Conservation (phyloP, 495 filamentous ascomycete genomes). For the Aspergillus taichungensis region DNA sequence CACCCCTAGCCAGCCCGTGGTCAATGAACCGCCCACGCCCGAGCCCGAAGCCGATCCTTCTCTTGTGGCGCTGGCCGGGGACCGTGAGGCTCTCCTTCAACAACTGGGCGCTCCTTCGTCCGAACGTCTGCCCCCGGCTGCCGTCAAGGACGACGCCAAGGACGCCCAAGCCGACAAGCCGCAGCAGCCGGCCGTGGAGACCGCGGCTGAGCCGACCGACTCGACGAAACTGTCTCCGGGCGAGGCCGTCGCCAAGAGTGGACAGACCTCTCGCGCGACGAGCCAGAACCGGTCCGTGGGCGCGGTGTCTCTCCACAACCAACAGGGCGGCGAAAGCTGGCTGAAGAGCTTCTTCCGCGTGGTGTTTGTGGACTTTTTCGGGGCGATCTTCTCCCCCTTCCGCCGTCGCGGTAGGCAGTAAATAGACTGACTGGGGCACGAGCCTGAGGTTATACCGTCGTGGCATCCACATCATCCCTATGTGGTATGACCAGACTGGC, state of each 20-base stretch:
- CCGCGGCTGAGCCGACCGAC: slow-evolving; percentile 10
- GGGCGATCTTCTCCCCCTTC: slow-evolving; percentile 32
- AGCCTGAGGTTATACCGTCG: neutral
- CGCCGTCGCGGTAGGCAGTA: slow-evolving; percentile 31
- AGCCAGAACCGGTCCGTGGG: slow-evolving; percentile 40
- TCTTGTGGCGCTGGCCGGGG: slow-evolving; percentile 30
- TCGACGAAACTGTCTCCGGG: slow-evolving; percentile 9
- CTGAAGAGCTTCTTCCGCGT: slow-evolving; percentile 36
- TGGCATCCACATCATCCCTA: slow-evolving; percentile 17
- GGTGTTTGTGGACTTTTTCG: slow-evolving; percentile 35
- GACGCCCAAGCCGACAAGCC: slow-evolving; percentile 5
- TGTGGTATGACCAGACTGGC: too few relatives aligned
- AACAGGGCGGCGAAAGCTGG: slow-evolving; percentile 32
- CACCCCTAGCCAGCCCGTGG: slow-evolving; percentile 6
- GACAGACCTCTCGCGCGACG: slow-evolving; percentile 29
- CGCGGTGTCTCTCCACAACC: slow-evolving; percentile 33
- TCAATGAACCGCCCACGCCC: slow-evolving; percentile 7
- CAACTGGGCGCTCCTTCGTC: slow-evolving; percentile 26
- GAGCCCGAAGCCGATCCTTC: slow-evolving; percentile 29
- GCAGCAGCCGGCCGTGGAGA: slow-evolving; percentile 1
- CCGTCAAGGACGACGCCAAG: slow-evolving; percentile 10
- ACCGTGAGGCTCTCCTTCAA: slow-evolving; percentile 29
- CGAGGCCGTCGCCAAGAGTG: slow-evolving; percentile 18
- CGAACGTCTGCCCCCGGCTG: slow-evolving; percentile 17
- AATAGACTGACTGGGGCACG: slow-evolving; percentile 9